phyloP scores from a whole-genome alignment of 2,329 filamentous ascomycete genomes.

The Aspergillus persii region DNA sequence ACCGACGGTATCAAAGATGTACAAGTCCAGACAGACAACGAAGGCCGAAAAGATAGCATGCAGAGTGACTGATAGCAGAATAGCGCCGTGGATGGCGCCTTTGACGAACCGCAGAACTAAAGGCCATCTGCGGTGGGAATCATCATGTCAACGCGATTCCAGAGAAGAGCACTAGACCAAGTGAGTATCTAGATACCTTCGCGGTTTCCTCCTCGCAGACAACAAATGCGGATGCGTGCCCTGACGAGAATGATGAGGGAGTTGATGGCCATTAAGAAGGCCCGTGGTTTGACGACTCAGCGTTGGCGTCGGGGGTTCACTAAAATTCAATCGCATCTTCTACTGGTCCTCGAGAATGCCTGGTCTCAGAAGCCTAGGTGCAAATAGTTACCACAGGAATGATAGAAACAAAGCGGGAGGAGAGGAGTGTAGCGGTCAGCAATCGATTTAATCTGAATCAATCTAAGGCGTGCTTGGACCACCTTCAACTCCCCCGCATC shows the following conservation, averaged over 20 bases:
- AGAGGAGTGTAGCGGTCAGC: conserved; percentile 5
- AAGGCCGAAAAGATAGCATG: conserved; percentile 59
- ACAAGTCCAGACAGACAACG: conserved; percentile 57
- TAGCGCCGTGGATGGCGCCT: conserved; percentile 60
- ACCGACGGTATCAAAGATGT: conserved; percentile 50
- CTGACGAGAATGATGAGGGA: conserved; percentile 15
- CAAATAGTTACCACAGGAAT: no score
- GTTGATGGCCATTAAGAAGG: conserved; percentile 15
- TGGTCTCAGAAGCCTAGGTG: background rate
- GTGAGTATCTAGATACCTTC: conserved; percentile 19
- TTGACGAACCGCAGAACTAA: conserved; percentile 64
- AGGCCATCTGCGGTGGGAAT: conserved; percentile 51
- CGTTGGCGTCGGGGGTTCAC: conserved; percentile 29
- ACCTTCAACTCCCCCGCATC: background rate
- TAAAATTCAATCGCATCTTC: conserved; percentile 30
- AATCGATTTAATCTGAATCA: background rate
- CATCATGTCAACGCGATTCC: background rate
- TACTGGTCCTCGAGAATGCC: background rate
- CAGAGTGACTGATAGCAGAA: conserved; percentile 55
- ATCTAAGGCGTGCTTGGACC: background rate
- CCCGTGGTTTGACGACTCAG: conserved; percentile 32
- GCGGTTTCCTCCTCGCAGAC: conserved; percentile 31
- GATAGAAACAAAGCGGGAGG: background rate
- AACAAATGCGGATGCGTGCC: conserved; percentile 33
- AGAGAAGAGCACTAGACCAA: background rate